Evolutionary conservation across 148 eudicot species (phyloP).

Genomic region (Persicaria tinctoria): DNA sequence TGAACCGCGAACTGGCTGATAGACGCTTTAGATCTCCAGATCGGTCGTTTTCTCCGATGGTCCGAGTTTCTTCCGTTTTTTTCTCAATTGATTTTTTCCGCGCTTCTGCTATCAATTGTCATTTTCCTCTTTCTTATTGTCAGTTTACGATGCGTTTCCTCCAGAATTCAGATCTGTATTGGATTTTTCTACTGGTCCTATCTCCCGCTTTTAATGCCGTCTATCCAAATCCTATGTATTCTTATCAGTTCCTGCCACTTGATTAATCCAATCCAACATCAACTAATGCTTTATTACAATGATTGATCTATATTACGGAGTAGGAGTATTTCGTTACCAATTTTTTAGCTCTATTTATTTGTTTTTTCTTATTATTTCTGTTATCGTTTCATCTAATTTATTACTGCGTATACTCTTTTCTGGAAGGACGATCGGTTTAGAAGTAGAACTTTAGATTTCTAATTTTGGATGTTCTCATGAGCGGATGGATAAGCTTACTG

Average conservation of each 20-base stretch:
- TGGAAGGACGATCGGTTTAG: neutral
- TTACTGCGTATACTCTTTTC: neutral
- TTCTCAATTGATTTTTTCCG: neutral
- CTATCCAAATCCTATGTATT: neutral
- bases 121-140: slow-evolving; percentile 1
- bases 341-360: slow-evolving; percentile 2
- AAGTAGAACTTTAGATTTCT: neutral
- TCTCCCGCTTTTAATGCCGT: neutral
- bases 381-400: neutral
- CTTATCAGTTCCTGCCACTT: neutral
- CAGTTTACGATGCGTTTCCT: neutral
- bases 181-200: neutral
- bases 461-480: neutral
- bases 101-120: slow-evolving; percentile 3
- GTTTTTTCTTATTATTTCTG: neutral
- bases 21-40: neutral
- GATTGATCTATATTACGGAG: neutral
- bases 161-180: slow-evolving; percentile 7
- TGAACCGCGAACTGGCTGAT: neutral
- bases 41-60: neutral
- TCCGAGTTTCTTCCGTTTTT: neutral
- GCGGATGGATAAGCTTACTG: slow-evolving; percentile 12
- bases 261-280: neutral
- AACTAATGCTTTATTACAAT: neutral
- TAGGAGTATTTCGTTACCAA: neutral